phyloP scores from a whole-genome alignment of 352 stramenopile species.

The Nothophytophthora sp. region DNA sequence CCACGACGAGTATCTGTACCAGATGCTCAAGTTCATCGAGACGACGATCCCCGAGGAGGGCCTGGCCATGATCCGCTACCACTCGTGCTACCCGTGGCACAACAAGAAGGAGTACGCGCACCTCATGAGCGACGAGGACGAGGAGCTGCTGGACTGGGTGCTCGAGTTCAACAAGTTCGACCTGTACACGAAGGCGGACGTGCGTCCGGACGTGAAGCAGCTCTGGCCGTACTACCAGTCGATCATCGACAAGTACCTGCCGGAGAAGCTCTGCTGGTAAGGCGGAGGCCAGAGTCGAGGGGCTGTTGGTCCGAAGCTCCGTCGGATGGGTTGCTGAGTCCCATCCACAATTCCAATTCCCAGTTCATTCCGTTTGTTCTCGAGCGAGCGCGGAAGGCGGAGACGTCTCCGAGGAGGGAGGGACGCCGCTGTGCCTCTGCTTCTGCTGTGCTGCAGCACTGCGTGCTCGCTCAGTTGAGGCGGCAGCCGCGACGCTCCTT shows the following conservation, averaged over 20 bases:
- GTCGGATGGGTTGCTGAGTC: too few species aligned
- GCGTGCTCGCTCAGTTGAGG: too few species aligned
- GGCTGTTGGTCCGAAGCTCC: background rate
- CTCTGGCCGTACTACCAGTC: constrained; percentile 93
- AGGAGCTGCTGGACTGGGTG: constrained; percentile 90
- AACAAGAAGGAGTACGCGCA: constrained; percentile 92
- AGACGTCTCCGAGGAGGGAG: too few species aligned
- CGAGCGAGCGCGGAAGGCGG: too few species aligned
- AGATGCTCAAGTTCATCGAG: constrained; percentile 92
- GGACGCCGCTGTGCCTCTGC: too few species aligned
- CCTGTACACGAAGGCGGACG: constrained; percentile 93
- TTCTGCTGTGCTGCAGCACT: too few species aligned
- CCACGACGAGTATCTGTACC: constrained; percentile 95
- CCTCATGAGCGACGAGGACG: constrained; percentile 87
- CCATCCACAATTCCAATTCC: too few species aligned
- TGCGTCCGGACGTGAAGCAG: constrained; percentile 71
- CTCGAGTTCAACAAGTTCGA: constrained; percentile 95
- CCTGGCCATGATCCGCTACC: constrained; percentile 94
- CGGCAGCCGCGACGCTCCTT: too few species aligned
- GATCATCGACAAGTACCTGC: constrained; percentile 93
- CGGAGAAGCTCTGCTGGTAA: constrained; percentile 76
- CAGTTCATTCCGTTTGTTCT: too few species aligned
- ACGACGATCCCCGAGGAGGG: constrained; percentile 86
- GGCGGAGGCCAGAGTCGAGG: background rate
- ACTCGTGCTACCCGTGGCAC: constrained; percentile 94